A percentile compares a stretch with the other conserved stretches of the same genome.
Evolutionary conservation across 1,284 basidiomycete genomes (phyloP).

Genomic region (Cutaneotrichosporon cavernicola): DNA sequence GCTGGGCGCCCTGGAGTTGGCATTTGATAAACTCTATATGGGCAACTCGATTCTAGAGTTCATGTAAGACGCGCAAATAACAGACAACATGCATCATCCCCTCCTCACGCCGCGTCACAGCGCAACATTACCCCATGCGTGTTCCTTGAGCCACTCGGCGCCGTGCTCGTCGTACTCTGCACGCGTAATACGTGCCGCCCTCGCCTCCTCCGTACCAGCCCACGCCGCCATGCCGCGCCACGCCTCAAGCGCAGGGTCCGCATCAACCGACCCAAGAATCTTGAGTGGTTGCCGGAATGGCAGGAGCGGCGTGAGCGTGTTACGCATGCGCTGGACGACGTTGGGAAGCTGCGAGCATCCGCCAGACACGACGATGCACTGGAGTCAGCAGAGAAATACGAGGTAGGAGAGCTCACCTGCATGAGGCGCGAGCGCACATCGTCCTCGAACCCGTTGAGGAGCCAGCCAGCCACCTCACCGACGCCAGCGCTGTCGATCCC

Average conservation of each 20-base stretch:
- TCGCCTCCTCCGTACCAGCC: constrained; percentile 64
- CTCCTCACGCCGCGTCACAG: constrained; percentile 19
- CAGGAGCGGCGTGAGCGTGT: constrained; percentile 72
- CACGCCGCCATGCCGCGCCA: constrained; percentile 93
- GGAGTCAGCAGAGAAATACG: constrained; percentile 6
- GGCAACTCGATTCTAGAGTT: too few relatives aligned
- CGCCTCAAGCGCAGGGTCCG: constrained; percentile 71
- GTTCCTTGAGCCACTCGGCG: constrained; percentile 65
- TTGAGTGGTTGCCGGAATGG: constrained; percentile 72
- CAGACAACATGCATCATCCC: too few relatives aligned
- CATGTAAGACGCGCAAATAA: too few relatives aligned
- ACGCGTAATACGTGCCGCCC: constrained; percentile 62
- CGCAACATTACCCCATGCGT: constrained; percentile 54
- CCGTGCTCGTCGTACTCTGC: constrained; percentile 91
- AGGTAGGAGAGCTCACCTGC: constrained; percentile 48
- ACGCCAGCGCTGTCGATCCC: constrained; percentile 93
- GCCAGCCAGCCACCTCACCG: constrained; percentile 81
- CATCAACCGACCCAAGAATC: constrained; percentile 58
- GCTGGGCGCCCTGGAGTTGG: too few relatives aligned
- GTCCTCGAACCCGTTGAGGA: constrained; percentile 76
- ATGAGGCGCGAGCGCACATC: constrained; percentile 65
- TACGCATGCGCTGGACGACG: constrained; percentile 66
- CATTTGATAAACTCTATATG: too few relatives aligned
- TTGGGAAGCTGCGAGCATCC: constrained; percentile 73
- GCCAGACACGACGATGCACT: constrained; percentile 93